Conservation (phyloP, 345 rosid genomes). For the Linum trigynum region DNA sequence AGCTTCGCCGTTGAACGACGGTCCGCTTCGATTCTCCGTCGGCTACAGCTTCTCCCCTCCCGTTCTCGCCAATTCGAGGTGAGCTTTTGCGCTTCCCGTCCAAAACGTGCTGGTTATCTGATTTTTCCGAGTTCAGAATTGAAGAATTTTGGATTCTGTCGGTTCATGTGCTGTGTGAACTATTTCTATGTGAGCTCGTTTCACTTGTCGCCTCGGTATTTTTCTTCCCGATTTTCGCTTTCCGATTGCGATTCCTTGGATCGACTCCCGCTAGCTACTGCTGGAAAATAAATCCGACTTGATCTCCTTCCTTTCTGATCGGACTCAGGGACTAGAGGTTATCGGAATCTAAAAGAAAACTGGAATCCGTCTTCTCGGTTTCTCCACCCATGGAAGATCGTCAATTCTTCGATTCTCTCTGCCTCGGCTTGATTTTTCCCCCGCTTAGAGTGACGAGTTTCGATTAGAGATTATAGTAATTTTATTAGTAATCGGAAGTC, state of each 20-base stretch:
- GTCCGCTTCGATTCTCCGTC: neutral
- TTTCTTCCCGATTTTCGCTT: too few species aligned
- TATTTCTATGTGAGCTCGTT: too few species aligned
- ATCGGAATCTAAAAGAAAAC: too few species aligned
- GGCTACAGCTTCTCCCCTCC: neutral
- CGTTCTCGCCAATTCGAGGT: neutral
- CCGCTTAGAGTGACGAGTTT: neutral
- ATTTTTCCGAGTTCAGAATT: neutral
- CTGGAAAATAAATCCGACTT: neutral
- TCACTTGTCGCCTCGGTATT: too few species aligned
- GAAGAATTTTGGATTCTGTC: neutral
- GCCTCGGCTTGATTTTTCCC: neutral
- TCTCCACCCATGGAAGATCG: too few species aligned
- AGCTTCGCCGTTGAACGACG: neutral
- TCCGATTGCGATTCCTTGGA: neutral
- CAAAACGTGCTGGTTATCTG: neutral
- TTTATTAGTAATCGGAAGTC: neutral
- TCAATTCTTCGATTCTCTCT: too few species aligned
- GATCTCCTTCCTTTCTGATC: too few species aligned
- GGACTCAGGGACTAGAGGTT: too few species aligned
- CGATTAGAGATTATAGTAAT: neutral
- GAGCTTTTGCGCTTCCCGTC: neutral
- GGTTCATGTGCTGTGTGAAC: neutral
- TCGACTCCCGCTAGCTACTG: neutral
- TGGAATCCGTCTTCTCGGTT: too few species aligned